Evolutionary conservation across 1,284 basidiomycete species (phyloP), one percentile per base, ranked within the genome.

Genomic region (Ustilago bromivora): DNA sequence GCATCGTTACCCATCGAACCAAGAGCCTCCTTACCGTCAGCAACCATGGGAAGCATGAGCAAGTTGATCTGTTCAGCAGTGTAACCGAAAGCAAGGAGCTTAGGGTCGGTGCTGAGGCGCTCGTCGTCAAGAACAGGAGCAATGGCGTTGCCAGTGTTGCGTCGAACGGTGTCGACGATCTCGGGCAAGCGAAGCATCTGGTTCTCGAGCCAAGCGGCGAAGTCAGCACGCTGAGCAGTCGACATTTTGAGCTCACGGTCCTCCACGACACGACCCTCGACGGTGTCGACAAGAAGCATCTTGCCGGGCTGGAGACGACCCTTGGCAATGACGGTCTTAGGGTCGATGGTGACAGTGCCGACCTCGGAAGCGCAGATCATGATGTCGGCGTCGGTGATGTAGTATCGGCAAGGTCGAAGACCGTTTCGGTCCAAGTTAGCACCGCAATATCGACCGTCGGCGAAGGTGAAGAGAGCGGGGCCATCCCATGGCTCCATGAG

Each of bases 401-500:
- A 72, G 80, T 83, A 85, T 47, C 83, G 83, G 73, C 83, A 85
- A 51, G 83, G 83, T 52, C 83, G 83, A 15, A 85, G 72, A 72
- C 83, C 83, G 71, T 85, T 85, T 36, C 83, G 80, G 78, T 85
- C 83, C 70, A 85, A 61, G 77, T 85, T 85, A 63, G 83, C 83
- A 81, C 83, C 83, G 63, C 83, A 85, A 80, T 82, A 85, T 35
- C 83, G 80, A n/a, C 83, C 83, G 67, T 85, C 83, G 63, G 82
- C 79, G 70, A 85, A 85, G 61, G 83, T 84, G 72, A 85, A 85
- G 60, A 85, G 81, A 34, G 83, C 83, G 19, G 83, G 83, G 63
- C 83, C 83, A 51, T 85, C 83, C 83, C 83, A 85, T 35, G 83
- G 83, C 78, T 85, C 83, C 83, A 84, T 85, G 66, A 85, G 72